Evolutionary conservation across 352 stramenopile genomes (phyloP), one percentile per base, ranked within the genome.

Genomic region (Globisporangium spiculum): DNA sequence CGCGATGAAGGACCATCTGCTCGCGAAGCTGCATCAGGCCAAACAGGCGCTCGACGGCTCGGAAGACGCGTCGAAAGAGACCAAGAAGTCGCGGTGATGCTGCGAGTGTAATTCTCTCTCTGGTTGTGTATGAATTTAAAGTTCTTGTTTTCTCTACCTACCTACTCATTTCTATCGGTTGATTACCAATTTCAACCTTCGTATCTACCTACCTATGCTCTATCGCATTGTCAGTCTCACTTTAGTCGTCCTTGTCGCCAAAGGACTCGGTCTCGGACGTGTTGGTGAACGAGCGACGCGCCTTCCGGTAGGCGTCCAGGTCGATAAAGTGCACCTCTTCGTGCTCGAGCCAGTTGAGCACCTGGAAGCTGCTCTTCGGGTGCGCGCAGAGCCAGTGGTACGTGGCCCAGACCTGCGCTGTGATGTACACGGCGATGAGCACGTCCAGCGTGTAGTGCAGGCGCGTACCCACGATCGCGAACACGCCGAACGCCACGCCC

Each of bases 391-490:
- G 75, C 86, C 86, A 94, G 72, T 94, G 87, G 68, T 94, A 94
- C 26, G 83, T 94, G 65, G 84, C 81, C 88, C 88, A 96, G 8
- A 92, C 85, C 73, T 94, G 85, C 20, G 78, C 77, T 50, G 88
- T 92, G 65, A 96, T 89, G 80, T 96, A 96, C 55, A 94, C 80
- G 22, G 88, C 88, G 68, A 96, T 93, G 27, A 96, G 83, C 44
- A 96, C 88, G 65, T 96, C 88, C 3, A 96, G 76, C 27, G 88
- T 94, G 73, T 96, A 96, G 74, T 96, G 88, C 65, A 96, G 71
- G 10, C 88, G 85, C 52, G 88, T 96, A 60, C 88, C 86, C 22
- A 96, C 74, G 64, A 96, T 96, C 22, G 86, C 84, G 66, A 96
- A 96, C n/a, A 88, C 74, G 16, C 86, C 88, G 52, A 81, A 78